Evolutionary conservation across 768 basidiomycete genomes (phyloP).

Genomic region (Agrocybe praecox): DNA sequence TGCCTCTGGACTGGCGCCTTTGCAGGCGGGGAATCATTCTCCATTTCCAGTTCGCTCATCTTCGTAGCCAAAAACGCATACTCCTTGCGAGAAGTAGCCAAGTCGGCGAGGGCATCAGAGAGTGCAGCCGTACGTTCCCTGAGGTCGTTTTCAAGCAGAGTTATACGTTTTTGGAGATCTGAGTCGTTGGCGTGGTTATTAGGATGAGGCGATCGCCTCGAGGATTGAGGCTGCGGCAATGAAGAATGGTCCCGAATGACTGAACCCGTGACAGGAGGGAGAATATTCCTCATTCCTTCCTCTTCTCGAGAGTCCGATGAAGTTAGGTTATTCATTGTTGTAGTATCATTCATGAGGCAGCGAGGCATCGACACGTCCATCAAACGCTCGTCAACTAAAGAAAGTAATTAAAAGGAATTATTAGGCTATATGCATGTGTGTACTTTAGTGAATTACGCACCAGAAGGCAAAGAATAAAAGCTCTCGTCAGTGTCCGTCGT

Average conservation of each 20-base stretch:
- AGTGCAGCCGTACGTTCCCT: not conserved
- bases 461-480: not conserved
- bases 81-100: not conserved
- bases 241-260: no score
- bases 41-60: not conserved
- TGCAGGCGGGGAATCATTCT: not conserved
- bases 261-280: no score
- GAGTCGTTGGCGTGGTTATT: not conserved
- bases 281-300: not conserved
- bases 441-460: not conserved
- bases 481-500: not conserved
- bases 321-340: not conserved
- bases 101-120: not conserved
- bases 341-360: not conserved
- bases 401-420: no score
- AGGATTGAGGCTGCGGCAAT: no score
- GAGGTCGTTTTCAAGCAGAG: not conserved
- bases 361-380: not conserved
- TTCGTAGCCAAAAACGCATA: not conserved
- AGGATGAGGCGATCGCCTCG: not conserved
- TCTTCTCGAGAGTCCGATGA: not conserved
- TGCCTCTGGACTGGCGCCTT: no score
- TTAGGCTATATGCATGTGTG: no score
- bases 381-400: not conserved
- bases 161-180: not conserved